Percentiles rank a stretch among this genome's conserved stretches.
These are phyloP conservation scores for Cercospora sojina DNA, from an alignment of 2,329 filamentous ascomycete genomes.

Conservation along the genomic window DNA sequence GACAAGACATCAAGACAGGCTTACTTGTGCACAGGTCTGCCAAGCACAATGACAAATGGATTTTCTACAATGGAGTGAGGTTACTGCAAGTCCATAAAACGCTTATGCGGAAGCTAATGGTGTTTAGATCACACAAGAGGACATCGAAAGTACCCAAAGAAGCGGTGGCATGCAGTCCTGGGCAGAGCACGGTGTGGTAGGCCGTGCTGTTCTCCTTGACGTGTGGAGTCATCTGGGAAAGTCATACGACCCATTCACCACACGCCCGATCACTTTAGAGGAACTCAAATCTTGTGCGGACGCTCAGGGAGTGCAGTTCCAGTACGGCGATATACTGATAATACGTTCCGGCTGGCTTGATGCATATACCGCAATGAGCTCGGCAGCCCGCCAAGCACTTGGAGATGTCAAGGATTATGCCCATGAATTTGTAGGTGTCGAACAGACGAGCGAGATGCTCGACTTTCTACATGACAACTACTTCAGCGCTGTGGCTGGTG, in stretches of 20 bases:
- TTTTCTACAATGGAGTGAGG: conserved; percentile 12
- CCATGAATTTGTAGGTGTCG: conserved; percentile 11
- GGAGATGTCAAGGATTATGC: conserved; percentile 11
- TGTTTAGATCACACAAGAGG: conserved; percentile 4
- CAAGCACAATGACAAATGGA: conserved; percentile 8
- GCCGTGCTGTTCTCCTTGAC: conserved; percentile 16
- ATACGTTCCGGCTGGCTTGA: conserved; percentile 8
- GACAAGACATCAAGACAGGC: no score
- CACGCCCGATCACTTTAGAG: background rate
- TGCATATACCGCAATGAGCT: background rate
- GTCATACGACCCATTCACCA: background rate
- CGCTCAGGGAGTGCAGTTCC: conserved; percentile 17
- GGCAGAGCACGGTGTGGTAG: conserved; percentile 19
- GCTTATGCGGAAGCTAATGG: background rate
- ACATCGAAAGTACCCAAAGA: conserved; percentile 10
- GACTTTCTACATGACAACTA: conserved; percentile 19
- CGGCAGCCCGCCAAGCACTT: conserved; percentile 17
- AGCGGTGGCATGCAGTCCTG: conserved; percentile 15
- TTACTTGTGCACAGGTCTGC: no score
- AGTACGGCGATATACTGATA: conserved; percentile 22
- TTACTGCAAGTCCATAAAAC: background rate
- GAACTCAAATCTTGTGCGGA: background rate
- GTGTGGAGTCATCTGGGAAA: conserved; percentile 13
- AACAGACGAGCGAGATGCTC: conserved; percentile 17
- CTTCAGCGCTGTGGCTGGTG: conserved; percentile 20